These are phyloP conservation scores for Irpex lacteus DNA, from an alignment of 1,284 basidiomycete genomes.

Conservation along the genomic window DNA sequence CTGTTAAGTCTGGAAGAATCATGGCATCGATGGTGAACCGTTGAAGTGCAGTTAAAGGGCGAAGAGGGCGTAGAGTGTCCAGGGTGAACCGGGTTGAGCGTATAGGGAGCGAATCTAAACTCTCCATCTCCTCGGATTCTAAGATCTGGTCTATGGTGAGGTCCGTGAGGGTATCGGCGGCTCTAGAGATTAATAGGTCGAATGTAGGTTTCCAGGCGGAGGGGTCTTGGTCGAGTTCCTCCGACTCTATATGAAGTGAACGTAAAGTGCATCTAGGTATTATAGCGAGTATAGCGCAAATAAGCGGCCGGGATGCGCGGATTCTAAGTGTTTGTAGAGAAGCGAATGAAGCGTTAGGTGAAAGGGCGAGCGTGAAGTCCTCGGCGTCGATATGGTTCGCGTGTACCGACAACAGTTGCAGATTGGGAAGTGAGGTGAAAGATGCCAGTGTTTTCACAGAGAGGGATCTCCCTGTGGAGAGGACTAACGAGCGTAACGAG, in stretches of 20 bases:
- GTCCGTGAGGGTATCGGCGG: conserved; percentile 35
- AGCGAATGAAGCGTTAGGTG: conserved; percentile 32
- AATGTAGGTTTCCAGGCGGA: conserved; percentile 40
- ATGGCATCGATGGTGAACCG: conserved; percentile 41
- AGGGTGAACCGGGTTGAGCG: conserved; percentile 14
- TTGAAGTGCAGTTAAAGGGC: conserved; percentile 31
- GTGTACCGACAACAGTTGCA: conserved; percentile 48
- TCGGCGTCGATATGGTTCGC: conserved; percentile 39
- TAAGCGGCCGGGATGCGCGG: conserved; percentile 30
- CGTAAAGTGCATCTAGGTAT: conserved; percentile 34
- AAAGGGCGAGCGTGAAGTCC: conserved; percentile 27
- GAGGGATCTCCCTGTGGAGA: conserved; percentile 43
- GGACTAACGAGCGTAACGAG: conserved; percentile 39
- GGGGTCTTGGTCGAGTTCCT: conserved; percentile 25
- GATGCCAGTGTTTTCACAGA: conserved; percentile 38
- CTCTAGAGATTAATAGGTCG: conserved; percentile 33
- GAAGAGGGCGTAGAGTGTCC: conserved; percentile 30
- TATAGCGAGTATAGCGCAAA: conserved; percentile 34
- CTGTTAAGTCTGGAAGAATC: conserved; percentile 37
- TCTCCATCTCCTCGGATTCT: conserved; percentile 18
- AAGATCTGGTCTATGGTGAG: conserved; percentile 41
- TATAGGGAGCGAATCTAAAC: not conserved
- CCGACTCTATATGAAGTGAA: conserved; percentile 38
- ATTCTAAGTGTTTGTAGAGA: conserved; percentile 43
- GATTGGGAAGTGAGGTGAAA: conserved; percentile 39